A percentile compares a stretch with the other conserved stretches of the same genome.
These are phyloP conservation scores for Mayamaea pseudoterrestris DNA, from an alignment of 108 stramenopile species.

Conservation along the genomic window DNA sequence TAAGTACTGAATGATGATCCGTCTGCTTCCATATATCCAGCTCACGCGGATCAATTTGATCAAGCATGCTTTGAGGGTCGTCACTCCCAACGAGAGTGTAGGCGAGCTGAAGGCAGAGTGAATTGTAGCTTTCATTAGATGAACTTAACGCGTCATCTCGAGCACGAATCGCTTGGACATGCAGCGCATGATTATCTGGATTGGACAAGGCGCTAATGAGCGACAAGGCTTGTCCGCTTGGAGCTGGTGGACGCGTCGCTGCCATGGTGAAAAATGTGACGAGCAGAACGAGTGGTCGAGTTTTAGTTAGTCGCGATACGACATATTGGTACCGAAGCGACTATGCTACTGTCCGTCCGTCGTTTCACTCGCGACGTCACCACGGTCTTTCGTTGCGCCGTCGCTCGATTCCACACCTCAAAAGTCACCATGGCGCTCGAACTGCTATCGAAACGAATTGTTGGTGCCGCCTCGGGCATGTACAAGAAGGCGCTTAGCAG, in stretches of 20 bases:
- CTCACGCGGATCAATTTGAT: constrained; percentile 20
- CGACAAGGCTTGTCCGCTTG: constrained; percentile 46
- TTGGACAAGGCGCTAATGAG: constrained; percentile 63
- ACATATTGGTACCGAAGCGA: background rate
- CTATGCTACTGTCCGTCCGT: background rate
- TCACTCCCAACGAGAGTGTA: constrained; percentile 29
- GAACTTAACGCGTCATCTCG: constrained; percentile 49
- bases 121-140: constrained; percentile 38
- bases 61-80: constrained; percentile 14
- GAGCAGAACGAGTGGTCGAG: background rate
- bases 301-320: background rate
- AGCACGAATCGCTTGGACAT: constrained; percentile 61
- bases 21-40: constrained; percentile 38
- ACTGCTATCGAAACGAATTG: constrained; percentile 44
- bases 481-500: constrained; percentile 41
- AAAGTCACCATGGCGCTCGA: constrained; percentile 69
- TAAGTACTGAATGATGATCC: constrained; percentile 18
- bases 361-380: no score
- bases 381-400: no score
- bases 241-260: constrained; percentile 36
- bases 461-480: constrained; percentile 38
- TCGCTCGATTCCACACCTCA: no score
- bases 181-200: constrained; percentile 41
- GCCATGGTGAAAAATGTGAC: constrained; percentile 2
- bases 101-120: constrained; percentile 44